Conservation (phyloP, 345 rosid species). For the Geranium rotundifolium region DNA sequence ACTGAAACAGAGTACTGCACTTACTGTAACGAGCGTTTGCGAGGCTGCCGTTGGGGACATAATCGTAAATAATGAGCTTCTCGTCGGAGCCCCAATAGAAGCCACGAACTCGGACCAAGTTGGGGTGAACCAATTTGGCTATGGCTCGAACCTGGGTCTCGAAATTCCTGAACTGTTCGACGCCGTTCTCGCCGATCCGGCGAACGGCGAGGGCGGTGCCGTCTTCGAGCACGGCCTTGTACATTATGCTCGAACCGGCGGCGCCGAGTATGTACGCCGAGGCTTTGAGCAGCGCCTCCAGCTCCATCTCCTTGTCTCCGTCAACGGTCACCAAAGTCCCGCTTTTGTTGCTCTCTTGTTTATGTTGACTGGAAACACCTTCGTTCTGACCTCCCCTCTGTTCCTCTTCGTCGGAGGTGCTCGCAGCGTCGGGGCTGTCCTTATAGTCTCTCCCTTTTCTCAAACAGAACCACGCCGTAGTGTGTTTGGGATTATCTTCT, state of each 20-base stretch:
- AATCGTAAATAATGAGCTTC: constrained; percentile 73
- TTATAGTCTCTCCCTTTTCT: constrained; percentile 47
- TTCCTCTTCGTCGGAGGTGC: constrained; percentile 4
- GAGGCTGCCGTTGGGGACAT: constrained; percentile 77
- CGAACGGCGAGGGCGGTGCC: constrained; percentile 78
- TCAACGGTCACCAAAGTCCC: constrained; percentile 67
- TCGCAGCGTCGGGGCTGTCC: constrained; percentile 29
- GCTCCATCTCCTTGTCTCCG: constrained; percentile 56
- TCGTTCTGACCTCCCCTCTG: constrained; percentile 20
- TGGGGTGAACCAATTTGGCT: constrained; percentile 74
- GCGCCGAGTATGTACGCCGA: constrained; percentile 88
- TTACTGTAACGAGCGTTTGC: constrained; percentile 85
- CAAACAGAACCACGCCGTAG: constrained; percentile 69
- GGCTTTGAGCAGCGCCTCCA: constrained; percentile 74
- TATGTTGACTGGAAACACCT: constrained; percentile 23
- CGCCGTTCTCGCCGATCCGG: constrained; percentile 62
- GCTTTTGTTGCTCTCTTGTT: constrained; percentile 25
- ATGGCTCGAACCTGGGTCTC: constrained; percentile 71
- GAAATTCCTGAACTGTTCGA: constrained; percentile 74
- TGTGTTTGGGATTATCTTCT: constrained; percentile 32
- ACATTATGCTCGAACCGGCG: constrained; percentile 90
- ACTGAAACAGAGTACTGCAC: constrained; percentile 9
- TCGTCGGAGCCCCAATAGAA: constrained; percentile 72
- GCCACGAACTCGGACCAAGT: constrained; percentile 79
- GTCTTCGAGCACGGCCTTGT: constrained; percentile 86